phyloP scores from a whole-genome alignment of 2,329 filamentous ascomycete genomes.

The Phyllosticta citriasiana region DNA sequence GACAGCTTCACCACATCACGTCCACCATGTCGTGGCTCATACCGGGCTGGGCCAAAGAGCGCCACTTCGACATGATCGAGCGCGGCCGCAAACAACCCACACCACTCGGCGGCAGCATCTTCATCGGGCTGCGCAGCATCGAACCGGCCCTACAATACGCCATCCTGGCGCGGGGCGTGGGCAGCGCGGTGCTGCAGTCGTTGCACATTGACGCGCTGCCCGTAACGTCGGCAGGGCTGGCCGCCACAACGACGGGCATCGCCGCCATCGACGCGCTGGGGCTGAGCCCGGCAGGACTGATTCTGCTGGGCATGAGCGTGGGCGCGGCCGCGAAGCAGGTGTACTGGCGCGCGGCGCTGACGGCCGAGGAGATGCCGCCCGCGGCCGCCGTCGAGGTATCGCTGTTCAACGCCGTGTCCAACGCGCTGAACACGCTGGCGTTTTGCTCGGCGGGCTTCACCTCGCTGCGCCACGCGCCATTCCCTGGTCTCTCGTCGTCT shows the following conservation, averaged over 20 bases:
- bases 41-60: not conserved
- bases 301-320: slow-evolving; percentile 44
- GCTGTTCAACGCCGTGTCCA: slow-evolving; percentile 45
- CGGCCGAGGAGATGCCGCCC: slow-evolving; percentile 42
- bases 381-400: slow-evolving; percentile 34
- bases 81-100: slow-evolving; percentile 33
- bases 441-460: slow-evolving; percentile 43
- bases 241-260: slow-evolving; percentile 19
- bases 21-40: slow-evolving; percentile 1
- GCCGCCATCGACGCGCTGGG: slow-evolving; percentile 32
- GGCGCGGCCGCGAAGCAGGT: slow-evolving; percentile 47
- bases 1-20: not conserved
- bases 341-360: slow-evolving; percentile 41
- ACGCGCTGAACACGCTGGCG: slow-evolving; percentile 46
- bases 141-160: slow-evolving; percentile 41
- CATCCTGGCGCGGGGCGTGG: slow-evolving; percentile 35
- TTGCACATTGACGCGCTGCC: slow-evolving; percentile 37
- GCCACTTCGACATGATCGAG: slow-evolving; percentile 23
- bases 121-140: slow-evolving; percentile 37
- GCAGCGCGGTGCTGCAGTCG: slow-evolving; percentile 33
- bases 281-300: slow-evolving; percentile 41
- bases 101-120: slow-evolving; percentile 29
- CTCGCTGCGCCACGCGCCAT: slow-evolving; percentile 27
- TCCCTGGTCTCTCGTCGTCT: slow-evolving; percentile 16
- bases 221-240: slow-evolving; percentile 21